Evolutionary conservation across 805 yeast species (phyloP), one percentile per base, ranked within the genome.

Genomic region (Saccharomycopsis sp.): DNA sequence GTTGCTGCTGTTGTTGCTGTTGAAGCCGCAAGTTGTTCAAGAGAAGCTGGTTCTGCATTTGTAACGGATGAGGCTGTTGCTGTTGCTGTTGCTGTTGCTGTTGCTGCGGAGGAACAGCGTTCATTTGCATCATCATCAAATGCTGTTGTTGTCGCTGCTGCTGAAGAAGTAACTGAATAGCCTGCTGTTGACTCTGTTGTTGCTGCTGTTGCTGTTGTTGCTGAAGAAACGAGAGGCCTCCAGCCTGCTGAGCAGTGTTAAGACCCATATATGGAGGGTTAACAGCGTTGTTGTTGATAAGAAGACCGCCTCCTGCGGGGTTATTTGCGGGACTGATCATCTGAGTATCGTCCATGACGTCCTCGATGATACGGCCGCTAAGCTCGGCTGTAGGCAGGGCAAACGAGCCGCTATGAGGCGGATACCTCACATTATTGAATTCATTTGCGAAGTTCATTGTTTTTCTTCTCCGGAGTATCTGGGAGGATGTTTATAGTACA

Each of bases 1-100:
- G 56, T 53, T 52, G 55, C 47, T 53, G 56, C 12, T 22, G 56
- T 42, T 53, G 56, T 5, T 35, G 49, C 19, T 47, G 23, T 42
- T 53, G 56, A 8, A 53, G 17, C 25, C 56, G 38, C 42, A 53
- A 53, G 15, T 8, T 35, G 3, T 41, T 44, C 41, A 38, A 34
- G 3, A 34, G 44, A n/a, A 22, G 55, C 38, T 53, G 56, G 1
- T 38, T 20, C 15, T 41, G 49, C 19, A 41, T 35, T 38, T 53
- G 56, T 20, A 41, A 47, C 15, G 17, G 50, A 14, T 41, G 42
- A 42, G 41, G 22, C 44, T 53, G 56, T 17, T 35, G 56, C 25
- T 22, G 49, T n/a, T 19, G 34, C 42, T 24, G 47, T 24, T 53
- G 56, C 14, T 53, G 56, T 19, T 12, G 19, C n/a, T 53, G 24